These are phyloP conservation scores for Fusarium azukiicola DNA, from an alignment of 2,329 filamentous ascomycete species.

Conservation along the genomic window DNA sequence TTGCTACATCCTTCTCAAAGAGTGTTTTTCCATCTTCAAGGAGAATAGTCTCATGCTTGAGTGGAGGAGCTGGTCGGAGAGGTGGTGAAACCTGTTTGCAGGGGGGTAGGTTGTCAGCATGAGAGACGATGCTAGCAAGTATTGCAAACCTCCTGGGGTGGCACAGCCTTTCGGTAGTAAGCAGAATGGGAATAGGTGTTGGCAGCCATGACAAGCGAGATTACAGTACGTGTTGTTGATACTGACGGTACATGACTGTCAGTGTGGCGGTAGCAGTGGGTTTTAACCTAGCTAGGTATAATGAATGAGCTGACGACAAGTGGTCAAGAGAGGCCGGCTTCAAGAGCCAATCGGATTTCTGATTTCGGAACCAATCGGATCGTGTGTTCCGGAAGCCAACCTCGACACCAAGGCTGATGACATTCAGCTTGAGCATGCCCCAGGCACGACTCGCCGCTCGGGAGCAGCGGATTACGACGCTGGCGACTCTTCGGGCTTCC, in stretches of 20 bases:
- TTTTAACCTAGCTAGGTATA: neutral
- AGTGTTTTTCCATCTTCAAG: constrained; percentile 15
- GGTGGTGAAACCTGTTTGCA: constrained; percentile 2
- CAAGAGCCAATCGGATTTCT: neutral
- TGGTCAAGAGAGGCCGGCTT: neutral
- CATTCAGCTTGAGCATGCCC: constrained; percentile 1
- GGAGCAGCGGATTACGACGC: neutral
- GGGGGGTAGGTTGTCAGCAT: neutral
- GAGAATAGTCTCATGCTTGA: neutral
- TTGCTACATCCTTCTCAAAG: neutral
- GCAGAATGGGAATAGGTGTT: neutral
- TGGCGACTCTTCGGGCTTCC: neutral
- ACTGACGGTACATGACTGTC: neutral
- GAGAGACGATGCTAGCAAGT: neutral
- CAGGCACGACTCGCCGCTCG: neutral
- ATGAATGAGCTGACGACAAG: neutral
- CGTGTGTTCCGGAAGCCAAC: neutral
- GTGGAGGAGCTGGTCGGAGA: neutral
- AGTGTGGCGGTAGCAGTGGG: neutral
- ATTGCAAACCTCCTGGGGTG: neutral
- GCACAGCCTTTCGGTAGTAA: constrained; percentile 8
- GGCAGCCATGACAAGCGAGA: neutral
- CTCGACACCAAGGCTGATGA: neutral
- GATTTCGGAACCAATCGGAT: constrained; percentile 1
- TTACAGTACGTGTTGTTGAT: neutral